Conservation (phyloP, 1,284 basidiomycete genomes). For the Trichosporon ovoides region DNA sequence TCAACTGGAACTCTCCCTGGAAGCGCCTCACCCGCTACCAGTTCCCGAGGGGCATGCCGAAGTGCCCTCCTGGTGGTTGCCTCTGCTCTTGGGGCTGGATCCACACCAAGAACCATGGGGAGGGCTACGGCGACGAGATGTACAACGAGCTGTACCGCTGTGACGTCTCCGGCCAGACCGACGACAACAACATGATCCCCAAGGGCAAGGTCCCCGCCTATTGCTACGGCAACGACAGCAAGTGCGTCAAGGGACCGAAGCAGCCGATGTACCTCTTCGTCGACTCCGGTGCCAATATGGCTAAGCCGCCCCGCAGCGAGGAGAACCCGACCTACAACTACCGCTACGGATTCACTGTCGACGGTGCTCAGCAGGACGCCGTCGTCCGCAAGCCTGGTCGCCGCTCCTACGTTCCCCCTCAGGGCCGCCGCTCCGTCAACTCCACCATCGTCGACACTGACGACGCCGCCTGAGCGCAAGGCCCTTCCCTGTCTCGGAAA, state of each 20-base stretch:
- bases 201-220: conserved; percentile 46
- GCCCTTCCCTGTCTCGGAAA: too few species aligned
- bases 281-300: background rate
- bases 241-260: conserved; percentile 34
- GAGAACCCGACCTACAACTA: conserved; percentile 5
- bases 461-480: background rate
- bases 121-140: conserved; percentile 15
- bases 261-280: conserved; percentile 8
- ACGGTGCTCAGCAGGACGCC: conserved; percentile 2
- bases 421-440: background rate
- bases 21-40: conserved; percentile 7
- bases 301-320: background rate
- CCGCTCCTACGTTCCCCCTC: background rate
- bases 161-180: conserved; percentile 53
- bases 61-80: conserved; percentile 62
- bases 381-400: background rate
- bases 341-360: background rate
- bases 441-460: background rate
- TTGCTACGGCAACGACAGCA: conserved; percentile 29
- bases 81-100: conserved; percentile 58
- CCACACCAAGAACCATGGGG: conserved; percentile 11
- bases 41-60: conserved; percentile 54
- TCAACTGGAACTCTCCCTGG: conserved; percentile 55
- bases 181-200: conserved; percentile 51
- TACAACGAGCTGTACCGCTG: conserved; percentile 74